phyloP scores from a whole-genome alignment of 1,284 basidiomycete species.

The Mycosarcoma mackinlayi region DNA sequence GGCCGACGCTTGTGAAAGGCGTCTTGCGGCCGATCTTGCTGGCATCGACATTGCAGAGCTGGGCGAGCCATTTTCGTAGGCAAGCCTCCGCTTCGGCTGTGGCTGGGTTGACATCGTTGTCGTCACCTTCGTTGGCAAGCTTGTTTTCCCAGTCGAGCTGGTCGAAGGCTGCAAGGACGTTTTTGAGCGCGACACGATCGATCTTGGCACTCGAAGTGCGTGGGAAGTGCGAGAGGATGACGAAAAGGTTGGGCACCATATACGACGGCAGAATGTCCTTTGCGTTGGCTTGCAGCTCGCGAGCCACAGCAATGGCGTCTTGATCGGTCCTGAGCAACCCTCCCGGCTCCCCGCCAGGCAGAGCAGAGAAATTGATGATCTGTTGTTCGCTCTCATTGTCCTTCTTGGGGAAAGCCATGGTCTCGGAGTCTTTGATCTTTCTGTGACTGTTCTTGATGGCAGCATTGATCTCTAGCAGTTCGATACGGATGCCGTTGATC shows the following conservation, averaged over 20 bases:
- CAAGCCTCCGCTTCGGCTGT: constrained; percentile 36
- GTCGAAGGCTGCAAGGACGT: constrained; percentile 58
- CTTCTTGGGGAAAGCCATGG: constrained; percentile 58
- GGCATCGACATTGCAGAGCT: constrained; percentile 52
- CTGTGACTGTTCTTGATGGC: constrained; percentile 61
- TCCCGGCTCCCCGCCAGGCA: constrained; percentile 33
- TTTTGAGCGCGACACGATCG: constrained; percentile 66
- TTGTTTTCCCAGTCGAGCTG: constrained; percentile 61
- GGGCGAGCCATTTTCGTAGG: constrained; percentile 45
- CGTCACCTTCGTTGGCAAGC: constrained; percentile 40
- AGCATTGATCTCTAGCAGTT: constrained; percentile 69
- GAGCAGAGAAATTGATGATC: constrained; percentile 68
- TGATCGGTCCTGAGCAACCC: constrained; percentile 52
- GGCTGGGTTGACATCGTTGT: constrained; percentile 18
- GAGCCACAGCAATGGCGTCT: constrained; percentile 51
- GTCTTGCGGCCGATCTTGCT: constrained; percentile 56
- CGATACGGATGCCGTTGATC: constrained; percentile 69
- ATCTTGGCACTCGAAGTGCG: constrained; percentile 69
- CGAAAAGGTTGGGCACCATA: constrained; percentile 67
- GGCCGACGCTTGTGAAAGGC: constrained; percentile 61
- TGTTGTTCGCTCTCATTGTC: constrained; percentile 50
- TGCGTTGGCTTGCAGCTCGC: constrained; percentile 49
- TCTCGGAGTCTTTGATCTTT: constrained; percentile 63
- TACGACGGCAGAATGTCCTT: constrained; percentile 60
- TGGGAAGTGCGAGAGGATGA: constrained; percentile 67